Evolutionary conservation across 257 asterid species (phyloP), one percentile per base, ranked within the genome.

Genomic region (Solanum peruvianum): DNA sequence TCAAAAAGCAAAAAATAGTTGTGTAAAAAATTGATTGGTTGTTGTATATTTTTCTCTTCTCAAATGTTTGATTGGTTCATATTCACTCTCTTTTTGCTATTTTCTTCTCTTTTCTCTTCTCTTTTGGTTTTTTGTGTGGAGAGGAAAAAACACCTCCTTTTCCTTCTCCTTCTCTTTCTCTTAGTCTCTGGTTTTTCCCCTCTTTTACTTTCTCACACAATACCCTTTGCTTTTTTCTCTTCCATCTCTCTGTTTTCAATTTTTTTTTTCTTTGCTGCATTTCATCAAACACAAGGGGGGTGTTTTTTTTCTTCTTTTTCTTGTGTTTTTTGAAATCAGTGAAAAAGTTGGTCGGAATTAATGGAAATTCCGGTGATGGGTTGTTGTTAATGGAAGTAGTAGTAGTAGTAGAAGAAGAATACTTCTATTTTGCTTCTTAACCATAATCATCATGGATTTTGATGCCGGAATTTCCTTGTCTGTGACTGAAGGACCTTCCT

Each of bases 401-500:
- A 56, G n/a, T 52, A 69, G 64, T 56, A 69, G 77, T 13, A 70
- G 42, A 29, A 70, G 37, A 29, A 29, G 21, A 29, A 18, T 60
- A 67, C 23, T 37, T 83, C 23, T 52, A 82, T 47, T 81, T 58
- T 47, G 23, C 25, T 81, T 81, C 70, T 21, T 60, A 81, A 6
- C 49, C 35, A 31, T 56, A 56, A 56, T 23, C 49, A 35, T 83
- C 12, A 88, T 87, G 89, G 91, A 86, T 66, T 91, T 91, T 86
- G 91, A 88, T 87, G 89, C 90, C 92, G 90, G 92, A 89, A 89
- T 92, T 91, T 90, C 93, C 88, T 91, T 94, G 73, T 89, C 97
- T 83, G 92, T 90, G 89, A 87, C 95, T 44, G 93, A 92, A 87
- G 93, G 90, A 58, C 92, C 93, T 82, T 87, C 95, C 88, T 89